These are phyloP conservation scores for Endoconidiophora polonica DNA, from an alignment of 2,329 filamentous ascomycete species.

Conservation along the genomic window DNA sequence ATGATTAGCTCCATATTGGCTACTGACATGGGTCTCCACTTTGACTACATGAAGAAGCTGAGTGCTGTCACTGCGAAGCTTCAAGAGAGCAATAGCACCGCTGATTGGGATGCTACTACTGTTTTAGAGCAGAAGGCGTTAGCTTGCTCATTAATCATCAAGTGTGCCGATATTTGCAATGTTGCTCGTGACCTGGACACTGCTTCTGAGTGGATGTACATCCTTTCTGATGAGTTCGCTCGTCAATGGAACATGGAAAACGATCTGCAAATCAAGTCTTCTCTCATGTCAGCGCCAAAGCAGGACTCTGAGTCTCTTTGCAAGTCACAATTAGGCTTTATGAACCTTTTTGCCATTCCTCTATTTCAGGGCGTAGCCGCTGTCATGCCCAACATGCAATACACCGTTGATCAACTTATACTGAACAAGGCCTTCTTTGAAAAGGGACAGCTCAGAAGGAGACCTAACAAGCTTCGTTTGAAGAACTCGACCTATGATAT, in stretches of 20 bases:
- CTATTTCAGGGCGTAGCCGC: slow-evolving; percentile 79
- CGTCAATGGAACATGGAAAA: slow-evolving; percentile 84
- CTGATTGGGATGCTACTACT: slow-evolving; percentile 62
- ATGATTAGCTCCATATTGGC: slow-evolving; percentile 97
- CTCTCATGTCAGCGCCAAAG: slow-evolving; percentile 68
- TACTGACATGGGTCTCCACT: slow-evolving; percentile 94
- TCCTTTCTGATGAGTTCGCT: slow-evolving; percentile 89
- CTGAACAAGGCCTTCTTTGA: slow-evolving; percentile 16
- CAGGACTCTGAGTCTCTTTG: slow-evolving; percentile 70
- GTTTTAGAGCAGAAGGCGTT: slow-evolving; percentile 62
- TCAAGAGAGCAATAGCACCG: slow-evolving; percentile 44
- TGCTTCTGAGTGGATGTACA: slow-evolving; percentile 77
- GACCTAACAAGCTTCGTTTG: background rate
- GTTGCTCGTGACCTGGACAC: slow-evolving; percentile 74
- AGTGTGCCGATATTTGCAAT: slow-evolving; percentile 97
- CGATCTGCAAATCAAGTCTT: slow-evolving; percentile 73
- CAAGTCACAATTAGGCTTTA: slow-evolving; percentile 84
- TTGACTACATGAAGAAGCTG: slow-evolving; percentile 87
- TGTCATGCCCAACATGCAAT: slow-evolving; percentile 69
- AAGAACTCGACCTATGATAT: background rate
- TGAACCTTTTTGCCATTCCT: slow-evolving; percentile 87
- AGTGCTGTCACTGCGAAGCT: slow-evolving; percentile 67
- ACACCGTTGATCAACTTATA: slow-evolving; percentile 56
- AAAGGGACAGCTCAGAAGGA: background rate
- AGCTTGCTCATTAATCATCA: slow-evolving; percentile 83